Conservation (phyloP, 2,329 filamentous ascomycete genomes). For the Daldinia sp. region DNA sequence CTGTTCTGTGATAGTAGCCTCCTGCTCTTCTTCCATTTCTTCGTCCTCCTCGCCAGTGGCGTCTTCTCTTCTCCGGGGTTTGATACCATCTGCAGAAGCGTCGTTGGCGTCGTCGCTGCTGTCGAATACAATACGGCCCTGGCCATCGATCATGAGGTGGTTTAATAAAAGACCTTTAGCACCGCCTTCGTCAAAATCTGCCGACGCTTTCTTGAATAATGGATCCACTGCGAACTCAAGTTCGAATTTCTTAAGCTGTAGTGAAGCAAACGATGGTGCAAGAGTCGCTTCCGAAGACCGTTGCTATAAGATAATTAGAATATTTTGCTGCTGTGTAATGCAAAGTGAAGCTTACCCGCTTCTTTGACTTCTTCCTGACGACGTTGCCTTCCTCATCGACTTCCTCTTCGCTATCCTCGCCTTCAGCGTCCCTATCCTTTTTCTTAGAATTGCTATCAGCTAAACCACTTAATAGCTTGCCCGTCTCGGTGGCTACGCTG, state of each 20-base stretch:
- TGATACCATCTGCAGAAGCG: constrained; percentile 52
- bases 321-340: not conserved
- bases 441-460: constrained; percentile 86
- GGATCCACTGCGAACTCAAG: constrained; percentile 96
- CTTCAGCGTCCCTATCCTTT: constrained; percentile 71
- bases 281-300: constrained; percentile 93
- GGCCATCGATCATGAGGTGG: constrained; percentile 92
- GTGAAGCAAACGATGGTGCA: constrained; percentile 83
- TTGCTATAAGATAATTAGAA: constrained; percentile 56
- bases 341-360: constrained; percentile 67
- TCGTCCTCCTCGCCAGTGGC: constrained; percentile 49
- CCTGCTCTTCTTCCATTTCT: constrained; percentile 50
- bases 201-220: constrained; percentile 98
- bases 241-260: constrained; percentile 97
- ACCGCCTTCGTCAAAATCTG: constrained; percentile 97
- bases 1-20: constrained; percentile 50
- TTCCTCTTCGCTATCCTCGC: constrained; percentile 72
- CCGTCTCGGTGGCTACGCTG: constrained; percentile 96
- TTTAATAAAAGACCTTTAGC: constrained; percentile 95
- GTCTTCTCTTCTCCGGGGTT: constrained; percentile 48
- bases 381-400: constrained; percentile 68
- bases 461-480: constrained; percentile 90
- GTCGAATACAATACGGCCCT: constrained; percentile 95
- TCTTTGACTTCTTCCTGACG: constrained; percentile 69
- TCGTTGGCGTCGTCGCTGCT: constrained; percentile 87